These are phyloP conservation scores for Naganishia cerealis DNA, from an alignment of 1,284 basidiomycete genomes.

Conservation along the genomic window DNA sequence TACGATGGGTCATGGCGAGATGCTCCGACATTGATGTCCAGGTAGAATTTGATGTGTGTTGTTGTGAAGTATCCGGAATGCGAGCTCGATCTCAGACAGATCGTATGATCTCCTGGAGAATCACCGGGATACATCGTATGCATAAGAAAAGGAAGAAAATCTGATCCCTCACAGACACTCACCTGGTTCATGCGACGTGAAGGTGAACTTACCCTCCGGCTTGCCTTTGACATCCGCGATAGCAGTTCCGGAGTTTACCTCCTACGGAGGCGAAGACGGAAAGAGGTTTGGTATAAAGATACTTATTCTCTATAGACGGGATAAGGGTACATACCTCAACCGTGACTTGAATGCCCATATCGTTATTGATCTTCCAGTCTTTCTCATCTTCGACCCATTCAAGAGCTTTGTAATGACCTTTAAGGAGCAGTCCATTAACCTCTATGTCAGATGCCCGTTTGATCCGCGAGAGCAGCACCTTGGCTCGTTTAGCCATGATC, in stretches of 20 bases:
- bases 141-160: not conserved
- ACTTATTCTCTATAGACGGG: not conserved
- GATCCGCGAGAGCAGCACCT: too few species aligned
- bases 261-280: conserved; percentile 57
- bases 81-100: conserved; percentile 89
- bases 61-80: conserved; percentile 75
- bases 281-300: conserved; percentile 12
- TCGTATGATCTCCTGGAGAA: conserved; percentile 78
- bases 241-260: conserved; percentile 63
- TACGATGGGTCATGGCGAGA: conserved; percentile 78
- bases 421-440: conserved; percentile 5
- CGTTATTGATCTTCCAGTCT: conserved; percentile 69
- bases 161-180: conserved; percentile 15
- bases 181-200: conserved; percentile 85
- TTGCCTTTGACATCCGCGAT: conserved; percentile 88
- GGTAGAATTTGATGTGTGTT: conserved; percentile 88
- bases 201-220: conserved; percentile 88
- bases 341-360: conserved; percentile 83
- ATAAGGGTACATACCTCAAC: conserved; percentile 67
- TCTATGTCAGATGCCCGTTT: too few species aligned
- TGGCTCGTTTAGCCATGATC: not conserved
- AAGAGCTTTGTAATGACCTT: conserved; percentile 87
- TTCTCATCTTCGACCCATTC: conserved; percentile 80
- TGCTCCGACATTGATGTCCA: conserved; percentile 87
- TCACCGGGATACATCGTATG: not conserved